A percentile compares a stretch with the other conserved stretches of the same genome.
These are phyloP conservation scores for Cercospora brassicicola DNA, from an alignment of 2,329 filamentous ascomycete genomes.

Conservation along the genomic window DNA sequence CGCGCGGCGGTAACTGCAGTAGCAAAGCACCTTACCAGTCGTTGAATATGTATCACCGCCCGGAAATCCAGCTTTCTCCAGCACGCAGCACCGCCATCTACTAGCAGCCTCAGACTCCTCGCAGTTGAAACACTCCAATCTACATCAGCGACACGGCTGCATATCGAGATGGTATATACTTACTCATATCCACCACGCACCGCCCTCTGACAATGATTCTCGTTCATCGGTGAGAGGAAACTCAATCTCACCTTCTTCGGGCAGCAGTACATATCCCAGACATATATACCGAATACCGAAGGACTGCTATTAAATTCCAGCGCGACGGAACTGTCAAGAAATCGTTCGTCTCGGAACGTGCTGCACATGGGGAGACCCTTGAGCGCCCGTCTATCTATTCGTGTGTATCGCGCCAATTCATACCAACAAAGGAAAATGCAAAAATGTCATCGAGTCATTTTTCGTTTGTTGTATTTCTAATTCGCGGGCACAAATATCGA, in stretches of 20 bases:
- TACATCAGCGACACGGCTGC: not conserved
- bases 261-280: not conserved
- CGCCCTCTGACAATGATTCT: not conserved
- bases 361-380: too few species aligned
- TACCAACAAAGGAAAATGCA: too few species aligned
- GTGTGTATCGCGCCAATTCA: too few species aligned
- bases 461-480: too few species aligned
- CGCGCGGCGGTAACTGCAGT: too few species aligned
- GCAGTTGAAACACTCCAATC: too few species aligned
- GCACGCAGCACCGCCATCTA: not conserved
- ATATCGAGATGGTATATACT: not conserved
- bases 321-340: not conserved
- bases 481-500: too few species aligned
- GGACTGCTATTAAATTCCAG: too few species aligned
- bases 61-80: not conserved
- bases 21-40: too few species aligned
- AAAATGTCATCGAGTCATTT: too few species aligned
- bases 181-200: not conserved
- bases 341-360: not conserved
- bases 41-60: not conserved
- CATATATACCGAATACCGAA: not conserved
- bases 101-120: not conserved
- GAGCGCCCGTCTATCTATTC: too few species aligned
- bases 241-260: not conserved
- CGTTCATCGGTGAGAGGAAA: not conserved